Percentiles rank a stretch among this genome's conserved stretches.
Evolutionary conservation across 768 basidiomycete genomes (phyloP).

Genomic region (Leccinum rimulosum): DNA sequence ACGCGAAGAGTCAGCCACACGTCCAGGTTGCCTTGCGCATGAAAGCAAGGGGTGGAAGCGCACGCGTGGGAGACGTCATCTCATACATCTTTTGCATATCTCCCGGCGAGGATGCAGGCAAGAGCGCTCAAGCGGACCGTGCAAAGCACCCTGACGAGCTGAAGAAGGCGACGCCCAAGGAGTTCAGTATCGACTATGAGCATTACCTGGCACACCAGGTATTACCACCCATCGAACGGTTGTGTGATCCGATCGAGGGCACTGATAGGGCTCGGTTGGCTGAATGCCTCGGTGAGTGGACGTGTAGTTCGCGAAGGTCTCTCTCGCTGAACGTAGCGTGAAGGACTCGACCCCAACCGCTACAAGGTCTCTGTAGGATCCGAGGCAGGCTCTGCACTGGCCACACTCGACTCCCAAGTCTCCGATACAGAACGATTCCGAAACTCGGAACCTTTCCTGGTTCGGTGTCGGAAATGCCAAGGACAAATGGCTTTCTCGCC

Average conservation of each 20-base stretch:
- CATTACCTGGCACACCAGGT: constrained; percentile 90
- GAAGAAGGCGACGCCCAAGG: constrained; percentile 54
- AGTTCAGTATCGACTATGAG: constrained; percentile 83
- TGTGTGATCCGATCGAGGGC: constrained; percentile 96
- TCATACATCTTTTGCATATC: constrained; percentile 90
- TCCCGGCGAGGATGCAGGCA: constrained; percentile 68
- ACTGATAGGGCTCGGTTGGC: constrained; percentile 90
- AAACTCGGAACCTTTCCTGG: constrained; percentile 64
- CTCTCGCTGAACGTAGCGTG: background rate
- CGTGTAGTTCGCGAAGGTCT: background rate
- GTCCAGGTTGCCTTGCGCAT: constrained; percentile 93
- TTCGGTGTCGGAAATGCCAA: constrained; percentile 78
- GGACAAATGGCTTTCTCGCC: constrained; percentile 55
- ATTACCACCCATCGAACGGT: constrained; percentile 88
- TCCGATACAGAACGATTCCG: constrained; percentile 87
- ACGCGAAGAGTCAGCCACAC: constrained; percentile 92
- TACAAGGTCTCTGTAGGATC: constrained; percentile 45
- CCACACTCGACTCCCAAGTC: constrained; percentile 83
- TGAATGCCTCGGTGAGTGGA: constrained; percentile 81
- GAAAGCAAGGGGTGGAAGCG: constrained; percentile 79
- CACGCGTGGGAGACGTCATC: constrained; percentile 89
- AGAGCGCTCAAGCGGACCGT: constrained; percentile 79
- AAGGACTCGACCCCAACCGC: constrained; percentile 61
- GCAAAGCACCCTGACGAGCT: constrained; percentile 95
- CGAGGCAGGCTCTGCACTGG: constrained; percentile 63